phyloP scores from a whole-genome alignment of 768 basidiomycete species.

The Leccinum truebloodii region DNA sequence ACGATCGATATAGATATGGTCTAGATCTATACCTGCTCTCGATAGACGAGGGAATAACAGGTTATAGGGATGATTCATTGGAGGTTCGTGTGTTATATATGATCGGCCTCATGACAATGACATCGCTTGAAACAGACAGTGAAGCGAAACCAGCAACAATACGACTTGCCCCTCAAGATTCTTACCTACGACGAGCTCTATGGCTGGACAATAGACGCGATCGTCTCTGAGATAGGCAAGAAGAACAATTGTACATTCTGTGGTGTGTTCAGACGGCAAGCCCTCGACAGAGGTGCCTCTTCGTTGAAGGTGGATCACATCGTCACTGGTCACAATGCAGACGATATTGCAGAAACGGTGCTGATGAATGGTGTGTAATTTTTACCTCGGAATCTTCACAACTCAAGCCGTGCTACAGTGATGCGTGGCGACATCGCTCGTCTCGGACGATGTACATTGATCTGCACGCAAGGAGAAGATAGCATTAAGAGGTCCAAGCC shows the following conservation, averaged over 20 bases:
- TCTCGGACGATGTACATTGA: conserved; percentile 88
- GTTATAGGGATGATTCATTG: conserved; percentile 95
- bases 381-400: neutral
- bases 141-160: conserved; percentile 95
- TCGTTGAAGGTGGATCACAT: conserved; percentile 92
- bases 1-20: conserved; percentile 92
- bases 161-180: conserved; percentile 93
- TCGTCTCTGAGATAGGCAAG: conserved; percentile 91
- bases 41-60: conserved; percentile 98
- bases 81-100: conserved; percentile 55
- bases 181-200: conserved; percentile 95
- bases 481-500: conserved; percentile 97
- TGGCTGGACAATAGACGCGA: conserved; percentile 99
- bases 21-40: conserved; percentile 90
- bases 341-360: conserved; percentile 98
- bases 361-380: conserved; percentile 89
- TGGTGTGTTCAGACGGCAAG: conserved; percentile 95
- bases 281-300: conserved; percentile 91
- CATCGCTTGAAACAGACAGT: conserved; percentile 68
- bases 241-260: conserved; percentile 99
- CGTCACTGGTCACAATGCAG: conserved; percentile 98
- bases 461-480: conserved; percentile 95
- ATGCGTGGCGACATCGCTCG: conserved; percentile 98
- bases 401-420: conserved; percentile 49
- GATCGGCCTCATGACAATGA: conserved; percentile 1